These are phyloP conservation scores for Hypoxylon sp. DNA, from an alignment of 2,329 filamentous ascomycete species.

Conservation along the genomic window DNA sequence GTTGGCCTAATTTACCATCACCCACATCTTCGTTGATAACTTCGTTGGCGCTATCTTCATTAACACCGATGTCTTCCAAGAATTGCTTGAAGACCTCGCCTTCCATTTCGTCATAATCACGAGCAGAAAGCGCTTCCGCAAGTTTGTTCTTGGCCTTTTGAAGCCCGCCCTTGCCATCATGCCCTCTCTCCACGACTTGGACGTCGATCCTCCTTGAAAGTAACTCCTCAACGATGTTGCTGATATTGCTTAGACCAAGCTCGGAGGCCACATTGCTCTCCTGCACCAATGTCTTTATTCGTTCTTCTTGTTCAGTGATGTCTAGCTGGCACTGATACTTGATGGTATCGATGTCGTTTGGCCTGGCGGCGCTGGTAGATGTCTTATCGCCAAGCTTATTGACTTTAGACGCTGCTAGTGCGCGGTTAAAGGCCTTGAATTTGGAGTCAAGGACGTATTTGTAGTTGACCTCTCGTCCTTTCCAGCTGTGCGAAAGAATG, in stretches of 20 bases:
- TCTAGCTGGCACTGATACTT: slow-evolving; percentile 27
- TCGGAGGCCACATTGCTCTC: slow-evolving; percentile 15
- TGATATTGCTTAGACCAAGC: slow-evolving; percentile 13
- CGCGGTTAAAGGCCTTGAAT: slow-evolving; percentile 29
- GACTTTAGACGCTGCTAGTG: slow-evolving; percentile 4
- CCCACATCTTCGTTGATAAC: slow-evolving; percentile 5
- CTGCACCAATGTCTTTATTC: slow-evolving; percentile 13
- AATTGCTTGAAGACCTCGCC: slow-evolving; percentile 32
- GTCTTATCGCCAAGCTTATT: not conserved
- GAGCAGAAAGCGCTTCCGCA: slow-evolving; percentile 10
- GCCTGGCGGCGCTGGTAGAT: not conserved
- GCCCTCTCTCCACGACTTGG: slow-evolving; percentile 22
- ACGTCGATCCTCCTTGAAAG: slow-evolving; percentile 27
- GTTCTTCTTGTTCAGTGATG: slow-evolving; percentile 25
- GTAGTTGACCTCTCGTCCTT: slow-evolving; percentile 50
- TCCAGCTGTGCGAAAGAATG: slow-evolving; percentile 55
- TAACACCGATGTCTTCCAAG: slow-evolving; percentile 26
- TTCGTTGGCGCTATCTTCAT: slow-evolving; percentile 17
- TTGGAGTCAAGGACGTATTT: slow-evolving; percentile 47
- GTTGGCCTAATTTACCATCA: not conserved
- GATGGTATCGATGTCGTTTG: slow-evolving; percentile 32
- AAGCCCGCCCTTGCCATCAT: slow-evolving; percentile 25
- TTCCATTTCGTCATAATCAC: slow-evolving; percentile 26
- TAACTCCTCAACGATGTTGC: slow-evolving; percentile 13
- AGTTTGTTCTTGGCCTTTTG: slow-evolving; percentile 26